Base-by-base conservation (phyloP, 345 rosid species). In the Populus tremula region DNA sequence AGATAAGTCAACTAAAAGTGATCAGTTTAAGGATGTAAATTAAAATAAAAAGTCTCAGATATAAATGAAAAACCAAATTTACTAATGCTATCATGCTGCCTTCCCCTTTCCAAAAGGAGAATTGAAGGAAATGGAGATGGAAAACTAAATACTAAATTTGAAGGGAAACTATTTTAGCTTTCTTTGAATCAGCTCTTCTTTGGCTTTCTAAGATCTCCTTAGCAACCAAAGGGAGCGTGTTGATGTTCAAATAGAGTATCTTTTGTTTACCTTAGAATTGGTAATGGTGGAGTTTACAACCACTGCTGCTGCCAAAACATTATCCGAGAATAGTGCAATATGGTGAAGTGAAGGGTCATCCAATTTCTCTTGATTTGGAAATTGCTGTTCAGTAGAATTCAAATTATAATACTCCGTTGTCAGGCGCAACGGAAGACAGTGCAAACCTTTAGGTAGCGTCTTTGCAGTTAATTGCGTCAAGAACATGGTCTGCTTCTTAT, bases 381-480 rank as follows among this genome's bases (percentile, higher is more conserved):
- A 91, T 38, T 91, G 88, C 76, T 80, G 93, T 67, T 89, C 84
- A 45, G 97, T 88, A 78, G 90, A 81, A 82, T 84, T 89, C 82
- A 92, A 85, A 27, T 87, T 43, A 82, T 90, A 90, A 73, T 91
- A 96, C 82, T 91, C 97, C 21, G 88, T 83, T 67, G 98, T 90
- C 79, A 96, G 93, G 84, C 96, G 99, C 70, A 96, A 82, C 12
- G 99, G 98, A 79, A 96, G 95, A 84, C 99, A 96, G 82, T 96
- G 99, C 75, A 96, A 93, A 78, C 99, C 99, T 87, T 93, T 96
- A 21, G 99, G 97, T 74, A 96, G 83, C 14, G 99, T 92, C 86
- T 96, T 96, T 70, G 99, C 97, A 25, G 99, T 92, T 87, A 96
- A 82, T 45, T 96, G 99, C 18, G 96, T 93, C 91, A 96, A 90